Percentiles rank a stretch among this genome's conserved stretches.
phyloP scores from a whole-genome alignment of 2,329 filamentous ascomycete genomes.

The Nectriaceae sp. region DNA sequence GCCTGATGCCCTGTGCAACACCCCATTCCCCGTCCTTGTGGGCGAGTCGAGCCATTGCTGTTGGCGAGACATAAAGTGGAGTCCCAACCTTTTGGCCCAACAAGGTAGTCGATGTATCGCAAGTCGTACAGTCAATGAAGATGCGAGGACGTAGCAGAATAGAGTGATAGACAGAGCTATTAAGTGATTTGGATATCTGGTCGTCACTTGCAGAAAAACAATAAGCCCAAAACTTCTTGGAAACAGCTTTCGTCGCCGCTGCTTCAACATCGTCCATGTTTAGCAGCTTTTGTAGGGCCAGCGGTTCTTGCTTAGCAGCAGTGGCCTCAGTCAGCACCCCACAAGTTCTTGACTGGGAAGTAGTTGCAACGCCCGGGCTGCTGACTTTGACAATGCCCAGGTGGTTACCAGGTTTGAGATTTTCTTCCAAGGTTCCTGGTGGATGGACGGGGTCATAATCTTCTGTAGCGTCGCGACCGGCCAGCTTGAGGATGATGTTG shows the following conservation, averaged over 20 bases:
- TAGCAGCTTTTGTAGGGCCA: neutral
- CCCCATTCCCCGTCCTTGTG: constrained; percentile 63
- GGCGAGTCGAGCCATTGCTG: constrained; percentile 61
- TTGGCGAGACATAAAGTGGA: constrained; percentile 63
- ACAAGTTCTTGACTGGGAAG: no score
- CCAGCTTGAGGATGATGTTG: neutral
- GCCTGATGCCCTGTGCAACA: constrained; percentile 50
- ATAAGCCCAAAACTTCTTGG: constrained; percentile 51
- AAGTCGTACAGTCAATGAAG: constrained; percentile 76
- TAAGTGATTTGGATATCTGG: constrained; percentile 71
- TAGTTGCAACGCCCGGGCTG: no score
- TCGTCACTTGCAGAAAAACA: constrained; percentile 85
- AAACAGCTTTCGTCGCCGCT: neutral
- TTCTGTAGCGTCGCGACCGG: neutral
- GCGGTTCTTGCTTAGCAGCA: neutral
- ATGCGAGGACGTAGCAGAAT: constrained; percentile 80
- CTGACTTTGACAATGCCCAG: neutral
- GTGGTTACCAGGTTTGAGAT: neutral
- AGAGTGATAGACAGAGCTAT: constrained; percentile 71
- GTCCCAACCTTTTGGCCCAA: constrained; percentile 52
- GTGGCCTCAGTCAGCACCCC: neutral
- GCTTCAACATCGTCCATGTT: neutral
- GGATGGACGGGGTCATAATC: neutral
- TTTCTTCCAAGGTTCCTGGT: neutral
- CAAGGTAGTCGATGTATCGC: constrained; percentile 69